Conservation (phyloP, 805 yeast genomes). For the Ogataea paradorogensis region DNA sequence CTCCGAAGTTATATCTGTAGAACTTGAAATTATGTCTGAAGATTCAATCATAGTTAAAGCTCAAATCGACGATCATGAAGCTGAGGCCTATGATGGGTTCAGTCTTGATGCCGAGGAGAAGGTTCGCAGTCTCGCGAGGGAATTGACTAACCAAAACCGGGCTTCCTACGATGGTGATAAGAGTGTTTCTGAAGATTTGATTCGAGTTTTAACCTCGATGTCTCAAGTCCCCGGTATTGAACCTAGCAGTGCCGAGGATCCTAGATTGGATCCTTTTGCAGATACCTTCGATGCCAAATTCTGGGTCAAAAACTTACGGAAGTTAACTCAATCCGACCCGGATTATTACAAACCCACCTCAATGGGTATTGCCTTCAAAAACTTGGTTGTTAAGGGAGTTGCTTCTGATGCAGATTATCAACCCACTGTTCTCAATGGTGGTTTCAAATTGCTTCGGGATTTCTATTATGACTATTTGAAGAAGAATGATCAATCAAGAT, state of each 20-base stretch:
- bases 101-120: slow-evolving; percentile 7
- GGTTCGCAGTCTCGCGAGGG: slow-evolving; percentile 38
- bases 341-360: slow-evolving; percentile 62
- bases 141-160: slow-evolving; percentile 26
- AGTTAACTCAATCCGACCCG: slow-evolving; percentile 49
- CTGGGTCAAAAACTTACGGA: slow-evolving; percentile 67
- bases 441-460: slow-evolving; percentile 34
- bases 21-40: slow-evolving; percentile 7
- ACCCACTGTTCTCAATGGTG: slow-evolving; percentile 49
- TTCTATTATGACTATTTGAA: slow-evolving; percentile 24
- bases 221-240: slow-evolving; percentile 48
- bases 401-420: slow-evolving; percentile 70
- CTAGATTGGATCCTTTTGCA: slow-evolving; percentile 55
- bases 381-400: slow-evolving; percentile 60
- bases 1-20: not conserved
- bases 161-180: slow-evolving; percentile 2
- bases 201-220: slow-evolving; percentile 46
- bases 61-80: slow-evolving; percentile 10
- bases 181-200: slow-evolving; percentile 13
- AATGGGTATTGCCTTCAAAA: slow-evolving; percentile 56
- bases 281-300: slow-evolving; percentile 57
- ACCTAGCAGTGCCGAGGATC: slow-evolving; percentile 35
- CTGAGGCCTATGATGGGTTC: slow-evolving; percentile 10
- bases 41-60: slow-evolving; percentile 24
- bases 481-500: slow-evolving; percentile 30